These are phyloP conservation scores for Boeremia exigua DNA, from an alignment of 2,329 filamentous ascomycete species.

Conservation along the genomic window DNA sequence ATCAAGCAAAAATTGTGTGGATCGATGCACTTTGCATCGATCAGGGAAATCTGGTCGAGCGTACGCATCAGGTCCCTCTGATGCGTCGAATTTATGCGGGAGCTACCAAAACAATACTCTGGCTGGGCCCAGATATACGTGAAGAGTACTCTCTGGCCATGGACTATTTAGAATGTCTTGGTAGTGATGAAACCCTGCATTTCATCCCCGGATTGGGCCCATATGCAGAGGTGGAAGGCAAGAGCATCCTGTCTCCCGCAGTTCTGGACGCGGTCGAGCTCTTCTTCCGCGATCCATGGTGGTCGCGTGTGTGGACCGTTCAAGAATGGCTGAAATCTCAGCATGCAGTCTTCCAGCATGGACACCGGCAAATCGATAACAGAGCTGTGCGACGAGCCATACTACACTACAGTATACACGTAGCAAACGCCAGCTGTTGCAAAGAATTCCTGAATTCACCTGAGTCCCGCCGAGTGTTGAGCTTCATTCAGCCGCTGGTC, in stretches of 20 bases:
- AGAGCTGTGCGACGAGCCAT: background rate
- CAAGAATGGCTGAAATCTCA: background rate
- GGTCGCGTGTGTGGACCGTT: constrained; percentile 1
- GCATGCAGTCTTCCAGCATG: background rate
- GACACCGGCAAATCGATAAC: background rate
- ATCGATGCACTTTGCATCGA: constrained; percentile 1
- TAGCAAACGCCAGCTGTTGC: background rate
- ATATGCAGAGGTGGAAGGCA: background rate
- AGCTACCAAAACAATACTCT: background rate
- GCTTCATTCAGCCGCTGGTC: no score
- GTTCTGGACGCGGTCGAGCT: background rate
- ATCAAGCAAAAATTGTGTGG: background rate
- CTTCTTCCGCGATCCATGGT: background rate
- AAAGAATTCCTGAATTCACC: background rate
- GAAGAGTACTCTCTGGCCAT: background rate
- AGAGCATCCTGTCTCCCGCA: background rate
- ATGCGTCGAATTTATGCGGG: background rate
- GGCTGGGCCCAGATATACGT: background rate
- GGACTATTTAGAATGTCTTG: background rate
- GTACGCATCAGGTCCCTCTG: background rate
- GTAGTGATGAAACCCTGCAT: background rate
- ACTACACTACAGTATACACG: background rate
- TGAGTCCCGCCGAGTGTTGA: background rate
- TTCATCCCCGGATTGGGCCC: background rate
- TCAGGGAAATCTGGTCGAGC: background rate